A percentile compares a stretch with the other conserved stretches of the same genome.
phyloP scores from a whole-genome alignment of 176 grass and related monocot species.

The Tuctoria greenei region DNA sequence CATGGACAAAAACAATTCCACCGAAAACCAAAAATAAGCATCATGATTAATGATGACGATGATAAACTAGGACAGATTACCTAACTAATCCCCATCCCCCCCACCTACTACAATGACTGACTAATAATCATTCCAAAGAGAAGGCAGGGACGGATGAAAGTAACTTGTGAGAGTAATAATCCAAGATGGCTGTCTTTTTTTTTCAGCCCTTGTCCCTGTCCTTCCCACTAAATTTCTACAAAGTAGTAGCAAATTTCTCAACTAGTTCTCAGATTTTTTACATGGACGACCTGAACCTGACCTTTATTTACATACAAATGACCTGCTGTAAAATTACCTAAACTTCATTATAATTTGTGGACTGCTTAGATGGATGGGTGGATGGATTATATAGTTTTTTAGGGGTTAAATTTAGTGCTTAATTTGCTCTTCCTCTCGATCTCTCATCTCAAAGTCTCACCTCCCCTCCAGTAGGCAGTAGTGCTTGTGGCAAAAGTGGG shows the following conservation, averaged over 20 bases:
- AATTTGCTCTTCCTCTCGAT: constrained; percentile 25
- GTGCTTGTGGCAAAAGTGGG: constrained; percentile 19
- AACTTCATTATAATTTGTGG: constrained; percentile 40
- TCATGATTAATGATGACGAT: constrained; percentile 17
- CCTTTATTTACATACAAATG: constrained; percentile 67
- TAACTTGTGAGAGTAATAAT: background rate
- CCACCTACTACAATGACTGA: constrained; percentile 39
- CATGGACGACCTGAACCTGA: constrained; percentile 37
- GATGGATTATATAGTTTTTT: constrained; percentile 49
- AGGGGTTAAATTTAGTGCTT: constrained; percentile 46
- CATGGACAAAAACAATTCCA: constrained; percentile 55
- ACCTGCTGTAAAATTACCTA: constrained; percentile 52
- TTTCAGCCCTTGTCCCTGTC: constrained; percentile 36
- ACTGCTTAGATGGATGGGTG: constrained; percentile 18
- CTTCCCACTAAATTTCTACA: constrained; percentile 40
- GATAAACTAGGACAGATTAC: constrained; percentile 46
- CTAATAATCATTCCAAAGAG: constrained; percentile 22
- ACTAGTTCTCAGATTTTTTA: constrained; percentile 51
- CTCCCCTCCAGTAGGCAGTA: background rate
- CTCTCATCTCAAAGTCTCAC: background rate
- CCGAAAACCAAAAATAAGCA: constrained; percentile 50
- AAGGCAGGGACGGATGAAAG: constrained; percentile 12
- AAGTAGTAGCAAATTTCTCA: background rate
- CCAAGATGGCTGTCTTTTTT: background rate
- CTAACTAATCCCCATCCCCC: constrained; percentile 45